Percentiles rank a stretch among this genome's conserved stretches.
Conservation (phyloP, 2,329 filamentous ascomycete genomes). For the Tympanopsis confertula region DNA sequence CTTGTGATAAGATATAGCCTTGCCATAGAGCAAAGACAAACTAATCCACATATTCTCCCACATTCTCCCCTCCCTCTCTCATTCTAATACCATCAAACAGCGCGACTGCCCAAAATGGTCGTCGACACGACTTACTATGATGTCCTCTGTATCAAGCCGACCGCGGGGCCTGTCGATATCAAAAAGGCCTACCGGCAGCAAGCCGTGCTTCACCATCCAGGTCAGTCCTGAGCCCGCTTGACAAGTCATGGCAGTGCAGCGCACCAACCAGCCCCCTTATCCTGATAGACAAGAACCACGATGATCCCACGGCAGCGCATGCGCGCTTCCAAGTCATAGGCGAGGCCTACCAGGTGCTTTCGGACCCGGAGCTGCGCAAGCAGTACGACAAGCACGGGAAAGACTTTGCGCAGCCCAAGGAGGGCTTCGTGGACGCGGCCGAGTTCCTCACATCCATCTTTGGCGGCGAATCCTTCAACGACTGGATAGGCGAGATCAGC, state of each 20-base stretch:
- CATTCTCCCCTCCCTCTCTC: too few species aligned
- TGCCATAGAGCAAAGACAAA: too few species aligned
- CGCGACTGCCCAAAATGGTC: neutral
- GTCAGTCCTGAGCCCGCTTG: neutral
- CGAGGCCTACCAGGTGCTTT: slow-evolving; percentile 69
- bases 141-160: neutral
- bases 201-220: neutral
- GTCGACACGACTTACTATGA: neutral
- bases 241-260: neutral
- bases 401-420: slow-evolving; percentile 78
- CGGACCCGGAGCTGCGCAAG: slow-evolving; percentile 73
- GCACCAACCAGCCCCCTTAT: slow-evolving; percentile 3
- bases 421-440: slow-evolving; percentile 87
- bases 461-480: slow-evolving; percentile 85
- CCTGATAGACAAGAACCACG: slow-evolving; percentile 80
- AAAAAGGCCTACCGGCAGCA: neutral
- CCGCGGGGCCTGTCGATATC: neutral
- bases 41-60: too few species aligned
- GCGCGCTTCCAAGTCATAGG: slow-evolving; percentile 85
- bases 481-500: slow-evolving; percentile 96
- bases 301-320: slow-evolving; percentile 75
- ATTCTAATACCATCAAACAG: too few species aligned
- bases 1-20: too few species aligned
- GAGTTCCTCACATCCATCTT: slow-evolving; percentile 99
- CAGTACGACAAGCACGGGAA: slow-evolving; percentile 97